phyloP scores from a whole-genome alignment of 306 rosid species.

The Prunus padus region DNA sequence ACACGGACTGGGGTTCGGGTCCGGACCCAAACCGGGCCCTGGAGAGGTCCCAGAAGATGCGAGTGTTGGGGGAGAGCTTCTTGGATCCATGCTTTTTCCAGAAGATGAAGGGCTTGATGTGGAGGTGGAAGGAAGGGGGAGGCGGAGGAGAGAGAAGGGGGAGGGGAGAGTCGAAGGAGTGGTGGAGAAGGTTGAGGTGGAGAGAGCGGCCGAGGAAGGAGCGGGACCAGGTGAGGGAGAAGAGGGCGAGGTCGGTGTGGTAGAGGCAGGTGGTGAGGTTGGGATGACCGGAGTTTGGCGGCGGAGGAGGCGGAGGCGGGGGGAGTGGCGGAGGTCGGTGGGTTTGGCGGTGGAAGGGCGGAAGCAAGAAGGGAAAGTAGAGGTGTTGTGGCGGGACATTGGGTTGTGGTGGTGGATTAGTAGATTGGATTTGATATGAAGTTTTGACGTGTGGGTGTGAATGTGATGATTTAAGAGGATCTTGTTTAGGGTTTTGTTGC shows the following conservation, averaged over 20 bases:
- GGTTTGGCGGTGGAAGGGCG: constrained; percentile 38
- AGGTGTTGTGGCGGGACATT: constrained; percentile 52
- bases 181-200: constrained; percentile 52
- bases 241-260: constrained; percentile 66
- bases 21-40: constrained; percentile 57
- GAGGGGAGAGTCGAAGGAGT: constrained; percentile 62
- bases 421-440: not conserved
- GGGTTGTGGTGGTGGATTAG: not conserved
- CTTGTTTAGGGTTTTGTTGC: not conserved
- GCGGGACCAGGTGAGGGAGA: constrained; percentile 87
- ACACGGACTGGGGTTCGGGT: constrained; percentile 66
- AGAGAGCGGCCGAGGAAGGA: constrained; percentile 82
- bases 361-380: constrained; percentile 63
- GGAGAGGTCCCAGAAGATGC: constrained; percentile 73
- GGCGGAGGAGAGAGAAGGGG: constrained; percentile 20
- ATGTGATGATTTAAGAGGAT: not conserved
- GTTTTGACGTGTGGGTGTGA: not conserved
- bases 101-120: constrained; percentile 66
- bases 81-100: constrained; percentile 80
- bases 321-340: constrained; percentile 15
- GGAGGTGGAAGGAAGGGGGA: constrained; percentile 49
- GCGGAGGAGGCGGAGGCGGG: constrained; percentile 33
- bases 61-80: constrained; percentile 46
- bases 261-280: constrained; percentile 72
- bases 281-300: constrained; percentile 53